Conservation (phyloP, 768 basidiomycete species). For the Panaeolus papilionaceus region DNA sequence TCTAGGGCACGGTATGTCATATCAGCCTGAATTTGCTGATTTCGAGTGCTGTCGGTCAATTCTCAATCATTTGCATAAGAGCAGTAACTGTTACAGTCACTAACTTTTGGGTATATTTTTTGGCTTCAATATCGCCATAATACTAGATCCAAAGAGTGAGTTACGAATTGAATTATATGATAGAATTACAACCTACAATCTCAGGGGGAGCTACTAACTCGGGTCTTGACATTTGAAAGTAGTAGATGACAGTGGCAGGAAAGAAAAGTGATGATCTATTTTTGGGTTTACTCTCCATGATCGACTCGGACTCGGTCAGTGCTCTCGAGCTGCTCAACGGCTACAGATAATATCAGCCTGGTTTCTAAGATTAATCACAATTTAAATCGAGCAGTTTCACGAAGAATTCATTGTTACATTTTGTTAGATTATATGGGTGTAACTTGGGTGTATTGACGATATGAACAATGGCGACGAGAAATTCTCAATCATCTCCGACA, state of each 20-base stretch:
- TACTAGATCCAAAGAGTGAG: constrained; percentile 59
- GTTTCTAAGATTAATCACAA: neutral
- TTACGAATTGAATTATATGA: constrained; percentile 14
- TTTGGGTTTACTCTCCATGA: constrained; percentile 20
- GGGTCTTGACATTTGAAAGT: constrained; percentile 75
- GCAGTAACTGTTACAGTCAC: constrained; percentile 22
- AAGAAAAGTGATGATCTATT: constrained; percentile 31
- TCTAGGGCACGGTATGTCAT: constrained; percentile 98
- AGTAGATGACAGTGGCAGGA: constrained; percentile 18
- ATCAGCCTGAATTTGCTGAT: constrained; percentile 95
- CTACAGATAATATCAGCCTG: neutral
- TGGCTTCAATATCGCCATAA: constrained; percentile 94
- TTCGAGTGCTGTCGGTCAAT: constrained; percentile 72
- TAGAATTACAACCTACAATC: constrained; percentile 62
- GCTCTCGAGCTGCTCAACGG: neutral
- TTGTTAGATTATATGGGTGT: neutral
- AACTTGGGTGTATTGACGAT: neutral
- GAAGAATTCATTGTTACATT: neutral
- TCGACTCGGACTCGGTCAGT: neutral
- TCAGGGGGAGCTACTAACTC: constrained; percentile 90
- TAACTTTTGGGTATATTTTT: constrained; percentile 96
- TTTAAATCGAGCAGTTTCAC: neutral
- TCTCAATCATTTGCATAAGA: neutral
- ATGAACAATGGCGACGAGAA: constrained; percentile 9
- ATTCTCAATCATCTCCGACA: constrained; percentile 81